Percentiles rank a stretch among this genome's conserved stretches.
phyloP scores from a whole-genome alignment of 2,329 filamentous ascomycete species.

The Endoconidiophora polonica region DNA sequence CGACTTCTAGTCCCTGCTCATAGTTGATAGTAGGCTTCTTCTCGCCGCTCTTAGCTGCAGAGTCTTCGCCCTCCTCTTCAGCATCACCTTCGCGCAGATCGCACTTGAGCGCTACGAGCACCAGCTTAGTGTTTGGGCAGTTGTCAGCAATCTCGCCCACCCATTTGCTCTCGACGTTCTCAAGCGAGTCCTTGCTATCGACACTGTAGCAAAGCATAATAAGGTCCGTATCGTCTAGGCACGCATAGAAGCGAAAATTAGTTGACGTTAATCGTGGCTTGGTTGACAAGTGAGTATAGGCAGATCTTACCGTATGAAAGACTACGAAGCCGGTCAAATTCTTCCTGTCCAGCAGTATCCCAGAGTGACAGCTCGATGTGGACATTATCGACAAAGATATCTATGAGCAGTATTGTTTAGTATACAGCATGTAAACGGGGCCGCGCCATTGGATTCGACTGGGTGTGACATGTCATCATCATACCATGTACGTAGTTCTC shows the following conservation, averaged over 20 bases:
- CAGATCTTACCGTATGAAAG: conserved; percentile 63
- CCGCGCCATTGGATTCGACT: not conserved
- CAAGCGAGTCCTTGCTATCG: conserved; percentile 87
- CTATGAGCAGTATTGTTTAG: conserved; percentile 26
- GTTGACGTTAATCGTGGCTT: not conserved
- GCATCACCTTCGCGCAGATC: conserved; percentile 67
- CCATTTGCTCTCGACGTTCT: conserved; percentile 99
- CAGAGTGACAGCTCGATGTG: conserved; percentile 95
- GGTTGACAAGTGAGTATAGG: not conserved
- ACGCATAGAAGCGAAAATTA: not conserved
- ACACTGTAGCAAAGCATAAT: conserved; percentile 99
- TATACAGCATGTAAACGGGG: not conserved
- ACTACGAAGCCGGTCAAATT: conserved; percentile 91
- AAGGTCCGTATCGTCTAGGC: conserved; percentile 60
- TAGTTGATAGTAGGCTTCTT: conserved; percentile 70
- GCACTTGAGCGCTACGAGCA: conserved; percentile 91
- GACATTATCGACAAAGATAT: conserved; percentile 94
- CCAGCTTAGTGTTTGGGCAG: conserved; percentile 85
- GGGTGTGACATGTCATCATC: conserved; percentile 15
- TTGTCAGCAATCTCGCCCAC: conserved; percentile 96
- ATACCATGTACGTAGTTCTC: conserved; percentile 97
- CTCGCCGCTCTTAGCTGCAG: conserved; percentile 27
- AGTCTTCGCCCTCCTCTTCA: conserved; percentile 48
- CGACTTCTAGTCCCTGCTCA: conserved; percentile 79
- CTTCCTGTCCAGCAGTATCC: conserved; percentile 97